Evolutionary conservation across 306 rosid genomes (phyloP), one percentile per base, ranked within the genome.

Genomic region (Lotus japonicus): DNA sequence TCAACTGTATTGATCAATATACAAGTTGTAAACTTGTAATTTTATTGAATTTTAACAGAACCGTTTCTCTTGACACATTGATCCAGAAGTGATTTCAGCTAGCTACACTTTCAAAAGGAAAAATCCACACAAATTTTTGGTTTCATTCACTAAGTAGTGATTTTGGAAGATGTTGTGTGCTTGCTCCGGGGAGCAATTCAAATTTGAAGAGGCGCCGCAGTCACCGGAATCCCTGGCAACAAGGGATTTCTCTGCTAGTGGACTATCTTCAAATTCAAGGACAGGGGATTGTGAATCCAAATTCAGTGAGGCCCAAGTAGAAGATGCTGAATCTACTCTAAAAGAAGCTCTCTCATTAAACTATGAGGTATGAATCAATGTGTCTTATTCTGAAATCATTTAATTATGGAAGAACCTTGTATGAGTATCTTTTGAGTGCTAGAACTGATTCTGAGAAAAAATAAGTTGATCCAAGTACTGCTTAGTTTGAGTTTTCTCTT

Each of bases 181-280:
- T 70, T 92, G 98, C 76, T 92, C 98, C 4, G 97, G 98, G 43
- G 96, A 90, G 85, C 94, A 92, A 67, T 83, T 86, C 80, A 92
- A 92, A 77, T 84, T 90, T 15, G 98, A 92, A 71, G 98, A 92
- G 83, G 89, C 91, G 6, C 98, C 98, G 3, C 91, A 81, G 57
- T 90, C 97, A 60, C 95, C 98, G 39, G 98, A 94, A 67, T 94
- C 98, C 35, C 80, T 94, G 9, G 97, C 98, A 53, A 94, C 97
- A 6, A 86, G 98, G 84, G 98, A 90, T 81, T 94, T 90, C 85
- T 94, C 95, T 51, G 96, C 94, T 9, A 88, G 94, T 78, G 95
- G 92, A 7, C 80, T 90, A 16, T 94, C 98, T 61, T 92, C 97
- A 31, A 84, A 92, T 54, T 91, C 98, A 43, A 88, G 95, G 75